Conservation (phyloP, 2,329 filamentous ascomycete species). For the Penicillium decumbens region DNA sequence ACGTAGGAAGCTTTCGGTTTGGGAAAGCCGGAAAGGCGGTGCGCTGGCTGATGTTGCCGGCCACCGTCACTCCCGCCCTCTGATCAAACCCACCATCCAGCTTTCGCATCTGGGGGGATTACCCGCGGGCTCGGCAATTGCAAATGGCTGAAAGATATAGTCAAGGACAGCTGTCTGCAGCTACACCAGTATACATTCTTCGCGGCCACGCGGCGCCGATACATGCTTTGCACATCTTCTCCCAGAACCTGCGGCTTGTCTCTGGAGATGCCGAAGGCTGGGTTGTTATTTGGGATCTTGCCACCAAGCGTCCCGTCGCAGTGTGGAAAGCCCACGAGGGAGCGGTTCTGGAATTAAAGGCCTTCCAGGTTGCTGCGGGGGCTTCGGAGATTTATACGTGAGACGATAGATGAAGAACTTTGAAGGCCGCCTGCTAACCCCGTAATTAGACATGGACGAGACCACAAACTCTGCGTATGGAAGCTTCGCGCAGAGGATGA, state of each 20-base stretch:
- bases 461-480: slow-evolving; percentile 84
- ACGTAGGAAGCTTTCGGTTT: too few relatives aligned
- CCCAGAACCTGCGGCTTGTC: slow-evolving; percentile 68
- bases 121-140: not conserved
- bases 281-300: slow-evolving; percentile 78
- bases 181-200: slow-evolving; percentile 65
- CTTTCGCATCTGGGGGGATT: not conserved
- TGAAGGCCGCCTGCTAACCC: slow-evolving; percentile 9
- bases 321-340: slow-evolving; percentile 83
- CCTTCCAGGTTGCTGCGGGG: slow-evolving; percentile 48
- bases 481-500: slow-evolving; percentile 62
- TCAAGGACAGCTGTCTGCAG: slow-evolving; percentile 38
- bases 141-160: slow-evolving; percentile 9
- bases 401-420: slow-evolving; percentile 26
- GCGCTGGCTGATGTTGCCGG: not conserved
- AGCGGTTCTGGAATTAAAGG: slow-evolving; percentile 68
- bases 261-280: slow-evolving; percentile 90
- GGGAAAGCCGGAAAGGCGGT: not conserved
- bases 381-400: slow-evolving; percentile 77
- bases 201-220: slow-evolving; percentile 80
- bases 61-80: not conserved
- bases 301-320: slow-evolving; percentile 71
- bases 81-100: not conserved
- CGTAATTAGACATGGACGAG: slow-evolving; percentile 72
- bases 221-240: slow-evolving; percentile 69